Conservation (phyloP, 1,284 basidiomycete genomes). For the Ustilago trichophora region DNA sequence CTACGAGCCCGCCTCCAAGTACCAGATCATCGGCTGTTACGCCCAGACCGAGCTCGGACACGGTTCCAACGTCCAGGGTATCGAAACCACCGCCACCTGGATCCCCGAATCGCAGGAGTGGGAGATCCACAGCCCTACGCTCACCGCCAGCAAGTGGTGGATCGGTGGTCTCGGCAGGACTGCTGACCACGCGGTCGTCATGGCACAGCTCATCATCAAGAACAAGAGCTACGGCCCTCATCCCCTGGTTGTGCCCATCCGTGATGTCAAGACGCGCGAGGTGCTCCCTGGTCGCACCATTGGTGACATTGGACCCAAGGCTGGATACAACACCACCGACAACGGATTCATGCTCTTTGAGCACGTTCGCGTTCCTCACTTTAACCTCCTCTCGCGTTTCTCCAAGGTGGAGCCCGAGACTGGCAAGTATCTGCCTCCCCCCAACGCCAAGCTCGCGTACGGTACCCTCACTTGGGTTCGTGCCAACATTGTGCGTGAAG, state of each 20-base stretch:
- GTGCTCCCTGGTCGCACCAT: slow-evolving; percentile 65
- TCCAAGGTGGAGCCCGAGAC: slow-evolving; percentile 63
- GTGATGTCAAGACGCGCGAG: slow-evolving; percentile 66
- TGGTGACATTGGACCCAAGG: slow-evolving; percentile 67
- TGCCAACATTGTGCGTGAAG: slow-evolving; percentile 66
- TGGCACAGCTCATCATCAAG: slow-evolving; percentile 67
- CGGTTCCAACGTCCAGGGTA: slow-evolving; percentile 59
- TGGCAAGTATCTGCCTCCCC: slow-evolving; percentile 54
- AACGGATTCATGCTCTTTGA: slow-evolving; percentile 64
- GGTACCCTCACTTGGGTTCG: slow-evolving; percentile 62
- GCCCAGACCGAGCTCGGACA: slow-evolving; percentile 62
- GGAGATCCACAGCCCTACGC: slow-evolving; percentile 51
- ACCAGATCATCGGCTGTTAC: slow-evolving; percentile 61
- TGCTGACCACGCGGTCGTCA: slow-evolving; percentile 67
- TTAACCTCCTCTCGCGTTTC: slow-evolving; percentile 66
- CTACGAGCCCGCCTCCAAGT: slow-evolving; percentile 52
- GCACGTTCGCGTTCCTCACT: slow-evolving; percentile 65
- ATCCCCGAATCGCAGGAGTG: slow-evolving; percentile 52
- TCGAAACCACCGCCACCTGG: slow-evolving; percentile 60
- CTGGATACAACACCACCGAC: slow-evolving; percentile 66
- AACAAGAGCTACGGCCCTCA: slow-evolving; percentile 67
- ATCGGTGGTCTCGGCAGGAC: slow-evolving; percentile 67
- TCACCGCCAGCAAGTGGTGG: slow-evolving; percentile 64
- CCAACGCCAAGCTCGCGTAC: slow-evolving; percentile 54
- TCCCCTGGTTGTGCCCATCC: slow-evolving; percentile 67